These are phyloP conservation scores for Nemophila menziesii DNA, from an alignment of 257 asterid species.

Conservation along the genomic window DNA sequence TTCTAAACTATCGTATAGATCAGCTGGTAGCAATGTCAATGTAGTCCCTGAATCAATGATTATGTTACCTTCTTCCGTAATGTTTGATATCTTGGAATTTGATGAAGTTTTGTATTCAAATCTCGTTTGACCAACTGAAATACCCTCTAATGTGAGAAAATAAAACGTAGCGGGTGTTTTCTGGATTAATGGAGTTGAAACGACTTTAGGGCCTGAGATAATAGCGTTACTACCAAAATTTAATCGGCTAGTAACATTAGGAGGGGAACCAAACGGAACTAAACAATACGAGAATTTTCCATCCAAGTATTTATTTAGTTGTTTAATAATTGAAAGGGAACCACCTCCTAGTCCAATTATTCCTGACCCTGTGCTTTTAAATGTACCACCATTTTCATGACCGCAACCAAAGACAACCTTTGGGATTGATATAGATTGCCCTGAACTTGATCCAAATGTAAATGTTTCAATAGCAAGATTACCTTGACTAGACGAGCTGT, in stretches of 20 bases:
- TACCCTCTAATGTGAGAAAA: conserved; percentile 28
- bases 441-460: conserved; percentile 15
- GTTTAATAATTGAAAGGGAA: conserved; percentile 30
- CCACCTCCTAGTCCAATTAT: conserved; percentile 56
- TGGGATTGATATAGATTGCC: conserved; percentile 12
- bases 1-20: conserved; percentile 18
- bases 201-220: conserved; percentile 16
- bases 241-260: conserved; percentile 30
- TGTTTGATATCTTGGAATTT: too few relatives aligned
- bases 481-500: conserved; percentile 23
- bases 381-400: conserved; percentile 26
- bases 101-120: background rate
- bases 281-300: conserved; percentile 54
- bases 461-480: conserved; percentile 36
- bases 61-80: conserved; percentile 21
- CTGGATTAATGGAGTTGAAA: conserved; percentile 34
- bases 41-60: conserved; percentile 61
- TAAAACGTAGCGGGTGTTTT: conserved; percentile 25
- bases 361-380: conserved; percentile 26
- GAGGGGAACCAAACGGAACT: conserved; percentile 1
- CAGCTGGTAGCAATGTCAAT: conserved; percentile 23
- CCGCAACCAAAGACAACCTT: conserved; percentile 49
- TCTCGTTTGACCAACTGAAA: conserved; percentile 21
- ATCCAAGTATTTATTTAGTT: conserved; percentile 12
- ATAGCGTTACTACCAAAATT: conserved; percentile 31